Percentiles rank a stretch among this genome's conserved stretches.
These are phyloP conservation scores for Cryptococcus jaspeensis DNA, from an alignment of 1,284 basidiomycete species.

Conservation along the genomic window DNA sequence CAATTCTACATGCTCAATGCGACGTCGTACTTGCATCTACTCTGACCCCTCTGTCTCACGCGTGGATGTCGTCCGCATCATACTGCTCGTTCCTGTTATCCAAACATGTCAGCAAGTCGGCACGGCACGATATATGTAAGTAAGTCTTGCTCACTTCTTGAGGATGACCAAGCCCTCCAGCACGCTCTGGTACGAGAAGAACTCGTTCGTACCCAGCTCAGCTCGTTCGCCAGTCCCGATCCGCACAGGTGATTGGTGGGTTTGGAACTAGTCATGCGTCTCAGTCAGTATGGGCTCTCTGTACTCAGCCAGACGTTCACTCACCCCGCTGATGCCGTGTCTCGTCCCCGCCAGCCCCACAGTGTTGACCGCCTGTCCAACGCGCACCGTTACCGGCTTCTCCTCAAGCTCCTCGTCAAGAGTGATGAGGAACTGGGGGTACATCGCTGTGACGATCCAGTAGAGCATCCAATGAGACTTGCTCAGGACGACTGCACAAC, in stretches of 20 bases:
- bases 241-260: conserved; percentile 92
- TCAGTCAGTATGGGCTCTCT: not conserved
- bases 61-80: conserved; percentile 41
- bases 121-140: not conserved
- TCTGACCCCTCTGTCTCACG: not conserved
- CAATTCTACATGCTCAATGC: too few relatives aligned
- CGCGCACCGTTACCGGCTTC: conserved; percentile 86
- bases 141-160: conserved; percentile 59
- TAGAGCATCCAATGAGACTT: conserved; percentile 99
- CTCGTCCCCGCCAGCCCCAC: conserved; percentile 50
- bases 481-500: conserved; percentile 75
- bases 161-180: conserved; percentile 87
- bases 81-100: conserved; percentile 46
- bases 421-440: conserved; percentile 96
- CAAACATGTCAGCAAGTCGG: not conserved
- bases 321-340: conserved; percentile 51
- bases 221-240: conserved; percentile 90
- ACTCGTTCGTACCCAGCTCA: conserved; percentile 96
- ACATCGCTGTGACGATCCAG: conserved; percentile 93
- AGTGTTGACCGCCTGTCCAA: conserved; percentile 70
- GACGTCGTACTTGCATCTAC: too few relatives aligned
- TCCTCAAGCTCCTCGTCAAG: conserved; percentile 86
- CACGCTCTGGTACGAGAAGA: conserved; percentile 81
- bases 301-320: conserved; percentile 24
- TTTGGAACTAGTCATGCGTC: conserved; percentile 67